phyloP scores from a whole-genome alignment of 2,329 filamentous ascomycete genomes.

The Penicillium paneum region DNA sequence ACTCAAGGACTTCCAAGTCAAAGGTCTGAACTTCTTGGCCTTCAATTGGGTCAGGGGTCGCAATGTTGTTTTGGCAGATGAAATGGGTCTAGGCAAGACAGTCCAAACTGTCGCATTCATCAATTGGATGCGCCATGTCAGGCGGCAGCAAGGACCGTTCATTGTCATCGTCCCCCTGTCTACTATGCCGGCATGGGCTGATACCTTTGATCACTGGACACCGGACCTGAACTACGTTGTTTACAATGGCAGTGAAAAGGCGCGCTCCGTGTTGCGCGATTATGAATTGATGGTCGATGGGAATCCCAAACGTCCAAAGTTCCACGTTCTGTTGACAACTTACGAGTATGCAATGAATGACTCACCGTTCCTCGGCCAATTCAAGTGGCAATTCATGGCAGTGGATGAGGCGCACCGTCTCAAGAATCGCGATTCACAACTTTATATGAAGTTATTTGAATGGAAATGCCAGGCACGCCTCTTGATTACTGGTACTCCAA shows the following conservation, averaged over 20 bases:
- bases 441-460: conserved; percentile 79
- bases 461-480: conserved; percentile 87
- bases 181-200: conserved; percentile 96
- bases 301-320: conserved; percentile 85
- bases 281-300: conserved; percentile 84
- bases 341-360: conserved; percentile 95
- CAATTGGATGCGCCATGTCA: conserved; percentile 90
- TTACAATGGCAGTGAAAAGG: conserved; percentile 84
- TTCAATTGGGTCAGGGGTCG: conserved; percentile 93
- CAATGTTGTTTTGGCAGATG: conserved; percentile 95
- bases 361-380: conserved; percentile 74
- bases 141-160: conserved; percentile 88
- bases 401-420: conserved; percentile 96
- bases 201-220: conserved; percentile 95
- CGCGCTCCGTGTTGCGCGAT: conserved; percentile 82
- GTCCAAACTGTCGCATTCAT: conserved; percentile 97
- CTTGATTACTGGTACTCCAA: conserved; percentile 92
- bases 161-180: conserved; percentile 96
- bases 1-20: conserved; percentile 88
- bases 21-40: conserved; percentile 89
- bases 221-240: conserved; percentile 96
- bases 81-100: conserved; percentile 98
- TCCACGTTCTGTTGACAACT: conserved; percentile 95
- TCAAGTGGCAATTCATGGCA: conserved; percentile 97
- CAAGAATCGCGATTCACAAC: conserved; percentile 92